A percentile compares a stretch with the other conserved stretches of the same genome.
phyloP scores from a whole-genome alignment of 2,329 filamentous ascomycete species.

The Aspergillus unguis region DNA sequence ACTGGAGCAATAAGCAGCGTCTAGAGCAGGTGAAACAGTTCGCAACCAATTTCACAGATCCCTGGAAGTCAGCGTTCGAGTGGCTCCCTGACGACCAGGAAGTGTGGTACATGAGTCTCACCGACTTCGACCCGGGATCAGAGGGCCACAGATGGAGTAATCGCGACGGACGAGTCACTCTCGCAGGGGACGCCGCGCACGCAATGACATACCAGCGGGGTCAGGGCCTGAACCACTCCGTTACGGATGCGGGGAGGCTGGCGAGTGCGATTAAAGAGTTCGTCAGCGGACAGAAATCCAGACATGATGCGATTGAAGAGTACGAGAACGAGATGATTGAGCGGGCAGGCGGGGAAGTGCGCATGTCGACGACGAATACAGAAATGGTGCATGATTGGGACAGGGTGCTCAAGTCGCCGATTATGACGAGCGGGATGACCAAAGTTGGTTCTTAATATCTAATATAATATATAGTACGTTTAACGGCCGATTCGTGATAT shows the following conservation, averaged over 20 bases:
- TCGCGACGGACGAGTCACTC: constrained; percentile 36
- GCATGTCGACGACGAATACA: constrained; percentile 43
- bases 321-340: constrained; percentile 39
- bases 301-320: constrained; percentile 17
- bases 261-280: constrained; percentile 16
- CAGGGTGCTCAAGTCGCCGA: constrained; percentile 20
- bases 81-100: constrained; percentile 21
- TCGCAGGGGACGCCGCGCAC: constrained; percentile 61
- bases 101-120: constrained; percentile 18
- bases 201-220: constrained; percentile 59
- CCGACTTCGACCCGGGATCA: constrained; percentile 16
- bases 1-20: constrained; percentile 16
- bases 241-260: constrained; percentile 32
- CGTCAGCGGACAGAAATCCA: constrained; percentile 8
- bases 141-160: constrained; percentile 20
- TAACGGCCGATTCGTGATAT: no score
- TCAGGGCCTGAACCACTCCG: constrained; percentile 54
- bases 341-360: constrained; percentile 46
- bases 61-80: constrained; percentile 38
- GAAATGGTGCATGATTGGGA: constrained; percentile 47
- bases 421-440: constrained; percentile 16
- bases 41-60: constrained; percentile 40
- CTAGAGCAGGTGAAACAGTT: constrained; percentile 39
- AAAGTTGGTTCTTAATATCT: neutral
- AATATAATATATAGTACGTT: no score